Percentiles rank a stretch among this genome's conserved stretches.
These are phyloP conservation scores for Ophiocordyceps camponoti-leonardi DNA, from an alignment of 2,329 filamentous ascomycete genomes.

Conservation along the genomic window DNA sequence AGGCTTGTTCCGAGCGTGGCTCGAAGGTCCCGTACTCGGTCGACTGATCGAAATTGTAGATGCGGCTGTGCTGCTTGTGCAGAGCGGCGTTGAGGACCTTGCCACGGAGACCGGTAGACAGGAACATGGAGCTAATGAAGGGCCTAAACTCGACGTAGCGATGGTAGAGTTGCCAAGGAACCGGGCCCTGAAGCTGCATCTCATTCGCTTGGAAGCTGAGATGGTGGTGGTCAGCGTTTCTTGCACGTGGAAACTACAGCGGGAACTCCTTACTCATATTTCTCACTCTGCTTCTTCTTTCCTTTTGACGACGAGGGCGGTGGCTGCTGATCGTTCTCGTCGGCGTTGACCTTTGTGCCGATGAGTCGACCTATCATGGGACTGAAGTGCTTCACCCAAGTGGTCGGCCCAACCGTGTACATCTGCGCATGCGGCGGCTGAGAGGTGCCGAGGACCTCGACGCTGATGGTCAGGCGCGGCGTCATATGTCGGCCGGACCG, in stretches of 20 bases:
- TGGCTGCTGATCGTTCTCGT: slow-evolving; percentile 24
- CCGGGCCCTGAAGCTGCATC: slow-evolving; percentile 71
- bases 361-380: slow-evolving; percentile 73
- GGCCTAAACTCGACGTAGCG: slow-evolving; percentile 87
- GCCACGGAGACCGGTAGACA: slow-evolving; percentile 57
- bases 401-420: slow-evolving; percentile 63
- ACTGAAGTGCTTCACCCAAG: slow-evolving; percentile 72
- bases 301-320: slow-evolving; percentile 1
- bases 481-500: slow-evolving; percentile 46
- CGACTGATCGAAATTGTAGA: slow-evolving; percentile 72
- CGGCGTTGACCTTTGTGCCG: slow-evolving; percentile 49
- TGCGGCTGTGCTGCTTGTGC: slow-evolving; percentile 73
- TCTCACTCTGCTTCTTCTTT: slow-evolving; percentile 26
- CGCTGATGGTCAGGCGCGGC: slow-evolving; percentile 54
- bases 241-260: neutral
- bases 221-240: neutral
- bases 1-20: slow-evolving; percentile 50
- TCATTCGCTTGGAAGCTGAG: slow-evolving; percentile 80
- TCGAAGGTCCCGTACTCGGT: slow-evolving; percentile 58
- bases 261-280: slow-evolving; percentile 46
- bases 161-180: slow-evolving; percentile 68
- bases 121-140: slow-evolving; percentile 81
- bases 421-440: slow-evolving; percentile 49
- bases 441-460: slow-evolving; percentile 62
- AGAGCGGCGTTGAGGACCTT: slow-evolving; percentile 68